Conservation (phyloP, 495 filamentous ascomycete species). For the Penicillium robsamsonii region DNA sequence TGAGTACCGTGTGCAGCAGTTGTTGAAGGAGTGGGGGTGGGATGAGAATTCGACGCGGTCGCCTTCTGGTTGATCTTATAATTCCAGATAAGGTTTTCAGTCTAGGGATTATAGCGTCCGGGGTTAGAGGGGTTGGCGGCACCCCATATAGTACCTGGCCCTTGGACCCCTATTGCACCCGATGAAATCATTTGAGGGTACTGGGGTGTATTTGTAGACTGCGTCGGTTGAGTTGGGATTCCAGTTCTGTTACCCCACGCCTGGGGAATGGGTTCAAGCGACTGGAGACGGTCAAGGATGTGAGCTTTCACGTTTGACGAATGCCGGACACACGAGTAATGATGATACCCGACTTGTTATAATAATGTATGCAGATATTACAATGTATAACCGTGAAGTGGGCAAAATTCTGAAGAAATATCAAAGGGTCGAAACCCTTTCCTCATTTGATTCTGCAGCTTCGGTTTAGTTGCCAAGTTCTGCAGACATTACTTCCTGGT, state of each 20-base stretch:
- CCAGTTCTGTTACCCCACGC: not conserved
- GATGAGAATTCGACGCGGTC: slow-evolving; percentile 26
- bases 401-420: not conserved
- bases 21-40: slow-evolving; percentile 58
- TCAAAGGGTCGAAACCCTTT: not conserved
- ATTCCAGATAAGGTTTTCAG: not conserved
- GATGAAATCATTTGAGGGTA: not conserved
- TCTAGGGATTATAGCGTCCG: not conserved
- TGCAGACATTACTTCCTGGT: not conserved
- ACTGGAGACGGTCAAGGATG: not conserved
- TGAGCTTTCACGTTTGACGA: not conserved
- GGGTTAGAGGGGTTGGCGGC: no score
- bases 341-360: not conserved
- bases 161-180: not conserved
- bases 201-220: not conserved
- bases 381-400: not conserved
- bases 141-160: no score
- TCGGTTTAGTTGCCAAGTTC: slow-evolving; percentile 11
- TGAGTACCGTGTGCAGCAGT: slow-evolving; percentile 56
- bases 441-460: slow-evolving; percentile 1
- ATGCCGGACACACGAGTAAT: slow-evolving; percentile 6
- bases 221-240: not conserved
- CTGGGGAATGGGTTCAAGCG: not conserved
- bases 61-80: slow-evolving; percentile 1
- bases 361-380: not conserved